Conservation (phyloP, 2,329 filamentous ascomycete species). For the Aspergillus clavatus region DNA sequence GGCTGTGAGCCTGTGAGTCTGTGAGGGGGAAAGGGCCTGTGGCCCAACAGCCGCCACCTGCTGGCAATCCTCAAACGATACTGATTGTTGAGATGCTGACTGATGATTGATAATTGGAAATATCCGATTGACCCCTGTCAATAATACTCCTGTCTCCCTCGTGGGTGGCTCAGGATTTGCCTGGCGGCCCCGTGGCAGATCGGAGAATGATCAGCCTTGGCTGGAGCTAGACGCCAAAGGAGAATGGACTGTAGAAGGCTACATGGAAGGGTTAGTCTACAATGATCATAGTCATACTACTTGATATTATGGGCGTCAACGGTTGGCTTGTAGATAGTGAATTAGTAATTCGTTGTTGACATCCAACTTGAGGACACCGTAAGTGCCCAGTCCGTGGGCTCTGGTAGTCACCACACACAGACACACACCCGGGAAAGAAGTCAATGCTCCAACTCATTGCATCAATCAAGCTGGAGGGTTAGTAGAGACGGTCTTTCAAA, state of each 20-base stretch:
- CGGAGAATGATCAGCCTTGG: not conserved
- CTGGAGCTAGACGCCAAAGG: not conserved
- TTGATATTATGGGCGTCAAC: not conserved
- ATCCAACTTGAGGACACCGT: not conserved
- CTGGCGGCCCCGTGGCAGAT: not conserved
- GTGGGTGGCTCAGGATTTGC: not conserved
- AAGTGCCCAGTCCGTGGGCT: too few species aligned
- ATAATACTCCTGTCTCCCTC: not conserved
- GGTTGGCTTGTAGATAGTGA: too few species aligned
- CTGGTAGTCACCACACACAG: too few species aligned
- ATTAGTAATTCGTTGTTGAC: not conserved
- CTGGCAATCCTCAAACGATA: not conserved
- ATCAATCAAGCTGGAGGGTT: not conserved
- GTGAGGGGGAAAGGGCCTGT: too few species aligned
- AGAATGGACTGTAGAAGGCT: not conserved
- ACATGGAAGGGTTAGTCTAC: not conserved
- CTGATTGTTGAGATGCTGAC: not conserved
- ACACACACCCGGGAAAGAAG: too few species aligned
- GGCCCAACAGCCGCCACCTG: constrained; percentile 1
- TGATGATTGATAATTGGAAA: not conserved
- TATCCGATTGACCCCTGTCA: too few species aligned
- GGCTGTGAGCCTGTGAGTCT: too few species aligned
- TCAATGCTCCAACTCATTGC: too few species aligned
- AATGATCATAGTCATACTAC: not conserved
- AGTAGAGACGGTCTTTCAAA: too few species aligned